These are phyloP conservation scores for Glarea lozoyensis DNA, from an alignment of 495 filamentous ascomycete genomes.

Conservation along the genomic window DNA sequence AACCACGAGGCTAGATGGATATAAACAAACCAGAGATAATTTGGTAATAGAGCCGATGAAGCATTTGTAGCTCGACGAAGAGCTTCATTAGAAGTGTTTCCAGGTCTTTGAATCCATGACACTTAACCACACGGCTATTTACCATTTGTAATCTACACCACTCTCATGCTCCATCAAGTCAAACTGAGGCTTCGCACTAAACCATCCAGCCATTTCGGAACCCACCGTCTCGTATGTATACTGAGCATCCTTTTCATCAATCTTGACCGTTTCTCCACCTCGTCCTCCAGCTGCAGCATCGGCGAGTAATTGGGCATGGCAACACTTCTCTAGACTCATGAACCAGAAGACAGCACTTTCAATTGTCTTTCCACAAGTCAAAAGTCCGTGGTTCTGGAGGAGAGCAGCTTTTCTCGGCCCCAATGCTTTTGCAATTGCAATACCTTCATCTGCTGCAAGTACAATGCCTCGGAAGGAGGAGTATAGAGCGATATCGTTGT, in stretches of 20 bases:
- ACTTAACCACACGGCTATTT: too few relatives aligned
- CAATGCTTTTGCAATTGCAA: constrained; percentile 54
- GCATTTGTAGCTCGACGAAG: too few relatives aligned
- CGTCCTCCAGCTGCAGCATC: constrained; percentile 63
- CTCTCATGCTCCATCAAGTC: constrained; percentile 44
- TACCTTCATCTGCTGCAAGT: constrained; percentile 59
- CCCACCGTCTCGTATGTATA: constrained; percentile 64
- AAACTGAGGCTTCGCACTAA: constrained; percentile 65
- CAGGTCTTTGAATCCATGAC: too few relatives aligned
- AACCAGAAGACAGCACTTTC: constrained; percentile 68
- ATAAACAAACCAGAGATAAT: too few relatives aligned
- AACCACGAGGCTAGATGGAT: not conserved
- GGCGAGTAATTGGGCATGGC: constrained; percentile 65
- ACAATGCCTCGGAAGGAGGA: constrained; percentile 65
- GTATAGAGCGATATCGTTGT: constrained; percentile 32
- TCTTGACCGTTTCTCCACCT: constrained; percentile 55
- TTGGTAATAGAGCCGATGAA: too few relatives aligned
- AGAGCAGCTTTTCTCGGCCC: constrained; percentile 62
- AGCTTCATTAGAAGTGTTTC: too few relatives aligned
- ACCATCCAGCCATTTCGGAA: constrained; percentile 53
- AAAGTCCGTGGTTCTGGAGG: constrained; percentile 55
- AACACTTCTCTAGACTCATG: constrained; percentile 63
- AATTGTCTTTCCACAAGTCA: constrained; percentile 44
- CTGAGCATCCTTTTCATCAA: constrained; percentile 56
- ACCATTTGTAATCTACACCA: constrained; percentile 22